Conservation (phyloP, 768 basidiomycete genomes). For the Lactarius quietus region DNA sequence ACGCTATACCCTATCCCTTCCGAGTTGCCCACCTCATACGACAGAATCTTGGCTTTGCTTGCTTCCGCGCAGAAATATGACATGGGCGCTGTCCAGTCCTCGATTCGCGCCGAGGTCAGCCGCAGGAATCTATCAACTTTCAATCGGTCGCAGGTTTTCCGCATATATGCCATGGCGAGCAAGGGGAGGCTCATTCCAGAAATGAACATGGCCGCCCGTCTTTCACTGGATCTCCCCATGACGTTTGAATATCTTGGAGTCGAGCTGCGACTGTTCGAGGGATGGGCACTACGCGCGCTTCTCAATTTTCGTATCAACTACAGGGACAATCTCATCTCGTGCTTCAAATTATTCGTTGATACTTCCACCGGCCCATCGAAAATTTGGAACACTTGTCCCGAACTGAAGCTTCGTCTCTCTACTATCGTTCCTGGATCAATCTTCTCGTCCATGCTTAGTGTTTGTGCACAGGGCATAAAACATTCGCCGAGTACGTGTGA, state of each 20-base stretch:
- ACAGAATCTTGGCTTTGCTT: neutral
- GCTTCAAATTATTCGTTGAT: neutral
- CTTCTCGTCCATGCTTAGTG: no score
- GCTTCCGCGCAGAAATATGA: conserved; percentile 6
- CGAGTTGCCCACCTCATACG: neutral
- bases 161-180: conserved; percentile 4
- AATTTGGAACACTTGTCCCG: neutral
- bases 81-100: neutral
- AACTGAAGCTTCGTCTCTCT: no score
- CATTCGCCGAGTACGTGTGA: no score
- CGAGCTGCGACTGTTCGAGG: neutral
- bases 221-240: conserved; percentile 1
- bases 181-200: neutral
- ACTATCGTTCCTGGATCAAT: no score
- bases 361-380: neutral
- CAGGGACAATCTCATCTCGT: neutral
- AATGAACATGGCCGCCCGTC: neutral
- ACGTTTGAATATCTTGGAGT: neutral
- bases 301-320: neutral
- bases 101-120: conserved; percentile 1
- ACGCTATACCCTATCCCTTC: neutral
- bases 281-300: neutral
- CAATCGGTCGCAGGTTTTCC: neutral
- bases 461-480: no score
- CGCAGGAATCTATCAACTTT: neutral